Evolutionary conservation across 192 early-diverging fungal genomes (phyloP).

Genomic region (Rhizophagus clarus): DNA sequence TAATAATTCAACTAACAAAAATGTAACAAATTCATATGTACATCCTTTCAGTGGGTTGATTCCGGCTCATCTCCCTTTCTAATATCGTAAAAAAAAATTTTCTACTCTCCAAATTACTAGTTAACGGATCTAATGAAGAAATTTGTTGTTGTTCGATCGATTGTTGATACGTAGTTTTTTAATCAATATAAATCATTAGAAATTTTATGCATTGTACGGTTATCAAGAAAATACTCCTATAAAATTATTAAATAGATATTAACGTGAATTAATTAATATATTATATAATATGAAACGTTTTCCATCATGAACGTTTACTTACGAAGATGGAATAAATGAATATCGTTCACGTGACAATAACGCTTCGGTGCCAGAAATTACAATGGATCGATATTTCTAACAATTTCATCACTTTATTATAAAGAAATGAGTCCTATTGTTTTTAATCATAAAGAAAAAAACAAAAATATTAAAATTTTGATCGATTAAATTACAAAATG

Average conservation of each 20-base stretch:
- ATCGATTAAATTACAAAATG: no score
- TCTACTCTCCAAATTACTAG: not conserved
- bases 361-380: not conserved
- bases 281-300: no score
- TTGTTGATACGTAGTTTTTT: no score
- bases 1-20: no score
- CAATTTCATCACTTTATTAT: not conserved
- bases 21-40: no score
- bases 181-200: not conserved
- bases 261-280: no score
- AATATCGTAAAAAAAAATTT: no score
- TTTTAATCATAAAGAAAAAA: slow-evolving; percentile 30
- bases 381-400: not conserved
- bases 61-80: slow-evolving; percentile 18
- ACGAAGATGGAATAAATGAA: no score
- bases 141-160: slow-evolving; percentile 11
- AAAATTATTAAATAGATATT: not conserved
- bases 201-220: slow-evolving; percentile 27
- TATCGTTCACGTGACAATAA: not conserved
- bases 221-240: slow-evolving; percentile 31
- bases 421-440: no score
- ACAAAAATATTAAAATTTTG: no score
- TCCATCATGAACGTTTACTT: no score
- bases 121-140: slow-evolving; percentile 18
- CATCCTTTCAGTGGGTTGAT: no score